phyloP scores from a whole-genome alignment of 78 protist species.

The Dictyostelium brefeldianum region DNA sequence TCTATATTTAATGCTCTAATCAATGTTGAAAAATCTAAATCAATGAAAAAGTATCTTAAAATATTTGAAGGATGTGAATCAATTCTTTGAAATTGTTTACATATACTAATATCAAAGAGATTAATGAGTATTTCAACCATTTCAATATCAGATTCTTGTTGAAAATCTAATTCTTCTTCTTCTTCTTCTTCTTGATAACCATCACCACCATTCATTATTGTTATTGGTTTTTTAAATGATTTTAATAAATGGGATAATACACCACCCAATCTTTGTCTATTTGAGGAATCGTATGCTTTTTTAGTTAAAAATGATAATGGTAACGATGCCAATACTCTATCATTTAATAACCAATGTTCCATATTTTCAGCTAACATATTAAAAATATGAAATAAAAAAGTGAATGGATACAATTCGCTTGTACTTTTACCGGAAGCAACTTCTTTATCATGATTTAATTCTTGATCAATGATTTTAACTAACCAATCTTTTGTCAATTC shows the following conservation, averaged over 20 bases:
- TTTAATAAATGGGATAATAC: constrained; percentile 10
- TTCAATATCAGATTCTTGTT: neutral
- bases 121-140: neutral
- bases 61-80: neutral
- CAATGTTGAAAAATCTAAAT: neutral
- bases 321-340: neutral
- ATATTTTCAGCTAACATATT: constrained; percentile 3
- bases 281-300: neutral
- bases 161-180: too few species aligned
- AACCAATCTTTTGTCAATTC: neutral
- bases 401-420: neutral
- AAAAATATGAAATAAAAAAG: constrained; percentile 11
- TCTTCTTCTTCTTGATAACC: too few species aligned
- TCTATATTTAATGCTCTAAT: neutral
- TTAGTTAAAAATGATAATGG: neutral
- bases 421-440: neutral
- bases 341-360: neutral
- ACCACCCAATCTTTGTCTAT: constrained; percentile 32
- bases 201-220: too few species aligned
- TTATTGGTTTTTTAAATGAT: neutral
- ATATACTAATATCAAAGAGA: neutral
- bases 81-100: neutral
- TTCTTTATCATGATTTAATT: neutral
- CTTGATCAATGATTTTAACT: neutral
- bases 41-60: neutral